These are phyloP conservation scores for Kregervanrija pseudodelftensis DNA, from an alignment of 805 yeast species.

Conservation along the genomic window DNA sequence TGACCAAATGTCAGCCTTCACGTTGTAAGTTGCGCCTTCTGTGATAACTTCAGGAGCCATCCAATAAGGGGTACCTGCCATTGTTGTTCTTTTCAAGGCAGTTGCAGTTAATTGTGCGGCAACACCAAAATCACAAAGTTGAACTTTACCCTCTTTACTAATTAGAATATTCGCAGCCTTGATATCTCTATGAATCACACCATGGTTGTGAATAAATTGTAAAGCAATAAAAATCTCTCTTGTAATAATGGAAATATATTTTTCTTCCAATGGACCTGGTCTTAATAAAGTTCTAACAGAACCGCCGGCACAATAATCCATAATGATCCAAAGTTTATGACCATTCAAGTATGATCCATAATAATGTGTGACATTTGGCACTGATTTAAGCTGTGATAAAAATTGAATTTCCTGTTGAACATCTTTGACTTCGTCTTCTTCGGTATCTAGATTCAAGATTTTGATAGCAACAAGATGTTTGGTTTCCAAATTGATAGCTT, in stretches of 20 bases:
- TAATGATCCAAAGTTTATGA: constrained; percentile 91
- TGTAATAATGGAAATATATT: constrained; percentile 72
- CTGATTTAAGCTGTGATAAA: constrained; percentile 69
- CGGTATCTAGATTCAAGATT: constrained; percentile 85
- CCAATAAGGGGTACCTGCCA: constrained; percentile 97
- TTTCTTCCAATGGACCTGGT: constrained; percentile 86
- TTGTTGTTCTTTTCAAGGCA: constrained; percentile 76
- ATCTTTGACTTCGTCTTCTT: constrained; percentile 89
- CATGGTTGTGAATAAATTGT: constrained; percentile 74
- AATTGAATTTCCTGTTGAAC: constrained; percentile 91
- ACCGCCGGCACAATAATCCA: constrained; percentile 98
- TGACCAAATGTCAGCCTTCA: constrained; percentile 96
- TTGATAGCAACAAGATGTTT: constrained; percentile 86
- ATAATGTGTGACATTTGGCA: constrained; percentile 90
- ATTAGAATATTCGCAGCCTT: constrained; percentile 94
- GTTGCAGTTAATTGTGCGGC: constrained; percentile 86
- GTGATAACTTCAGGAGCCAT: constrained; percentile 98
- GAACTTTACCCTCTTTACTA: constrained; percentile 76
- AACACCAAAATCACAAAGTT: constrained; percentile 95
- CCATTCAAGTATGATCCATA: constrained; percentile 84
- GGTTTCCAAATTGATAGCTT: constrained; percentile 65
- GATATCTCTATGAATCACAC: constrained; percentile 92
- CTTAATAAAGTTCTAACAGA: constrained; percentile 76
- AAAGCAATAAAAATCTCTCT: constrained; percentile 78
- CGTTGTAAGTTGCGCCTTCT: constrained; percentile 83